These are phyloP conservation scores for Saccharomycopsis sp. DNA, from an alignment of 805 yeast genomes.

Conservation along the genomic window DNA sequence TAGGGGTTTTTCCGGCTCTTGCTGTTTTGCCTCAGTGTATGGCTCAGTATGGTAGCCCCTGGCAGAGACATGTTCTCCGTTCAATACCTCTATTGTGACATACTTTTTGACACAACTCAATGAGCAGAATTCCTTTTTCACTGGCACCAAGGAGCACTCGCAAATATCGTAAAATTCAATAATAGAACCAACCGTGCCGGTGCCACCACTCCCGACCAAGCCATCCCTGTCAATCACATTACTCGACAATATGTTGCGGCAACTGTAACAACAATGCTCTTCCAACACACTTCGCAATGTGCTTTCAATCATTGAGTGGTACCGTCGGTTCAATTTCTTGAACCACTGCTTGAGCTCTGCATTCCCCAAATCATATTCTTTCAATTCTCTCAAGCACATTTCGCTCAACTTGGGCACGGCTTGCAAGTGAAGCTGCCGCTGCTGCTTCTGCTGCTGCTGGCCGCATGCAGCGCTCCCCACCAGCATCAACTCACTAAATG, in stretches of 20 bases:
- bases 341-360: conserved; percentile 17
- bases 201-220: background rate
- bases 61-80: background rate
- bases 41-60: background rate
- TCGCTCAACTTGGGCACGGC: conserved; percentile 15
- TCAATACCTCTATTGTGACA: conserved; percentile 2
- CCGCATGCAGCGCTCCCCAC: background rate
- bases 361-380: conserved; percentile 14
- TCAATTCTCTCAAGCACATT: conserved; percentile 15
- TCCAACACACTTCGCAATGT: conserved; percentile 6
- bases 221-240: background rate
- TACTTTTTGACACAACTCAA: conserved; percentile 12
- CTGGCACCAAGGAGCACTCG: conserved; percentile 12
- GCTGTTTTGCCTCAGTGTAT: background rate
- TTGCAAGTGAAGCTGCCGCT: too few species aligned
- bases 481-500: background rate
- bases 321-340: conserved; percentile 7
- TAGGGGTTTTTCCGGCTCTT: background rate
- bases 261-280: conserved; percentile 15
- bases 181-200: conserved; percentile 8
- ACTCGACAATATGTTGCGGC: conserved; percentile 7
- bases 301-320: conserved; percentile 11
- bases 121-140: conserved; percentile 19
- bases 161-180: conserved; percentile 19
- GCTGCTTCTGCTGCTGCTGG: background rate